These are phyloP conservation scores for Retiboletus flavoniger DNA, from an alignment of 1,284 basidiomycete species.

Conservation along the genomic window DNA sequence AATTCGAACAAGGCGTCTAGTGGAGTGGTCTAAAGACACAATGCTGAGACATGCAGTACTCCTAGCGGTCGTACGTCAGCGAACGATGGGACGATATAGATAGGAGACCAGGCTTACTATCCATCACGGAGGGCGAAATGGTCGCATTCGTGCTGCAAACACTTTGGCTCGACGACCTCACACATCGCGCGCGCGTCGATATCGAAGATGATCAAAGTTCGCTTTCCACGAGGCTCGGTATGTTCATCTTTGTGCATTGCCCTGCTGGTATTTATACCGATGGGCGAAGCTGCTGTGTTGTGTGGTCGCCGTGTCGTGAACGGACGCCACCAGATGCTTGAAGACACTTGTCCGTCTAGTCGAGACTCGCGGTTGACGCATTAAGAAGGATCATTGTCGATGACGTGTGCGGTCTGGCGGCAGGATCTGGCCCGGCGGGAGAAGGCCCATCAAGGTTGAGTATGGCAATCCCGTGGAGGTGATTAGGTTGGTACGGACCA, in stretches of 20 bases:
- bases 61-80: neutral
- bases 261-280: conserved; percentile 6
- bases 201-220: neutral
- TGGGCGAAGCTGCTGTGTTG: neutral
- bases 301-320: neutral
- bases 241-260: neutral
- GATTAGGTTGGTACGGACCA: neutral
- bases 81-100: neutral
- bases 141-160: conserved; percentile 8
- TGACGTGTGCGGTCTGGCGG: neutral
- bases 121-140: conserved; percentile 10
- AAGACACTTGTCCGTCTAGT: neutral
- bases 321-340: neutral
- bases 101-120: neutral
- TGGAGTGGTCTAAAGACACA: conserved; percentile 2
- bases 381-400: conserved; percentile 1
- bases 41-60: neutral
- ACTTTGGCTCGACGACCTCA: conserved; percentile 5
- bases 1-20: neutral
- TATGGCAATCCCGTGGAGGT: neutral
- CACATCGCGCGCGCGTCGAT: neutral
- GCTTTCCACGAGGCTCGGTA: neutral
- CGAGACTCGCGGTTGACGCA: neutral
- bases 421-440: neutral
- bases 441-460: neutral